Conservation (phyloP, 75 land plant species). For the Sequoiadendron giganteum region DNA sequence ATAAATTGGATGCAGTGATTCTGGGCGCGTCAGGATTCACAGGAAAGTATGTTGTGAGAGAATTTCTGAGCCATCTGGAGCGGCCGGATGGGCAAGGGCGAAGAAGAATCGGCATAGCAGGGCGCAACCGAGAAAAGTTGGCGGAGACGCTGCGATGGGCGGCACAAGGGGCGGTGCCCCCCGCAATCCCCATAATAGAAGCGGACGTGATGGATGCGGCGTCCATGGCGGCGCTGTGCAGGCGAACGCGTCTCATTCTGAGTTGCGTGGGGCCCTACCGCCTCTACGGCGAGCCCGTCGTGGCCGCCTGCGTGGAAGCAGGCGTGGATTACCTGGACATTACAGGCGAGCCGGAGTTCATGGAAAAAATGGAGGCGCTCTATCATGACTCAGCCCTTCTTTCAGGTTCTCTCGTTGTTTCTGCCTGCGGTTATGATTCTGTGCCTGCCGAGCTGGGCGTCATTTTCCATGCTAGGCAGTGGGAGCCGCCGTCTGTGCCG, state of each 20-base stretch:
- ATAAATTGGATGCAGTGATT: constrained; percentile 55
- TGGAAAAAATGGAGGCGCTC: constrained; percentile 78
- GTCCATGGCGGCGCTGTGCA: constrained; percentile 38
- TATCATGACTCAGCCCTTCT: constrained; percentile 60
- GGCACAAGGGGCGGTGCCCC: constrained; percentile 23
- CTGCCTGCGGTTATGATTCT: constrained; percentile 92
- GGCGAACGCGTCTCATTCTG: constrained; percentile 40
- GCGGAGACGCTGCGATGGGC: constrained; percentile 71
- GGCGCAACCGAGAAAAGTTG: constrained; percentile 58
- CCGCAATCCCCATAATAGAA: constrained; percentile 48
- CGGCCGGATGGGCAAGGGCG: constrained; percentile 27
- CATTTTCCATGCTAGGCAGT: constrained; percentile 70
- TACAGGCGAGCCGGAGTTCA: constrained; percentile 95
- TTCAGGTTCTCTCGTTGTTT: constrained; percentile 66
- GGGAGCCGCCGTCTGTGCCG: constrained; percentile 45
- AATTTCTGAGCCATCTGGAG: constrained; percentile 55
- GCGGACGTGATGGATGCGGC: constrained; percentile 52
- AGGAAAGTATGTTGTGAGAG: constrained; percentile 84
- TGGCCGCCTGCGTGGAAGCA: constrained; percentile 73
- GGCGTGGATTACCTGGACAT: constrained; percentile 92
- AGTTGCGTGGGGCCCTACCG: constrained; percentile 92
- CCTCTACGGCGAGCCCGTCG: constrained; percentile 81
- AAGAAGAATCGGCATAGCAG: constrained; percentile 69
- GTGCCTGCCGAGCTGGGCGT: constrained; percentile 91
- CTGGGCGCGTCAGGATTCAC: constrained; percentile 96